These are phyloP conservation scores for Serendipita vermifera DNA, from an alignment of 768 basidiomycete species.

Conservation along the genomic window DNA sequence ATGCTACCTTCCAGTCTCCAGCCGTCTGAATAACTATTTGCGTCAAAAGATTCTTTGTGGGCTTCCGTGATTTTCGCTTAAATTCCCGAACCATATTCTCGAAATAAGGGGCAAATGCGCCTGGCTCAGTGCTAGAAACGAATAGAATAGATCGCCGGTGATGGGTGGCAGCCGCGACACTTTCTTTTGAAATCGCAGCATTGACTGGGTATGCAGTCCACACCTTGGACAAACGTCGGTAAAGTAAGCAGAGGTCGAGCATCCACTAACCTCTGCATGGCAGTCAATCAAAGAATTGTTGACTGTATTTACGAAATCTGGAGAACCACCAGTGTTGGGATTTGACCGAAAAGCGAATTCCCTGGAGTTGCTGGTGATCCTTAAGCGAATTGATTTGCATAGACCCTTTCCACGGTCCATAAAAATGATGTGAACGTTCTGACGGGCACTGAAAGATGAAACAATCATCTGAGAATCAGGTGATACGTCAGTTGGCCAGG, in stretches of 20 bases:
- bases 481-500: background rate
- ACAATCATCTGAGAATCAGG: conserved; percentile 20
- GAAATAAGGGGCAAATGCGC: conserved; percentile 32
- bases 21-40: conserved; percentile 23
- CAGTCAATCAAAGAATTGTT: conserved; percentile 45
- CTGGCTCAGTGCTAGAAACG: conserved; percentile 29
- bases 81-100: conserved; percentile 33
- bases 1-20: conserved; percentile 12
- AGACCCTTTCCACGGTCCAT: conserved; percentile 25
- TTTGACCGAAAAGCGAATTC: conserved; percentile 1
- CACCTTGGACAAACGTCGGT: conserved; percentile 27
- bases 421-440: conserved; percentile 31
- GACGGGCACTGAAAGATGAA: conserved; percentile 35
- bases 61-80: conserved; percentile 40
- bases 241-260: no score
- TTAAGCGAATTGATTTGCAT: conserved; percentile 33
- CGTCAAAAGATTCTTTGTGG: conserved; percentile 33
- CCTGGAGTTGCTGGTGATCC: conserved; percentile 36
- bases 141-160: conserved; percentile 30
- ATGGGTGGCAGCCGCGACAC: conserved; percentile 16
- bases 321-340: background rate
- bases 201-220: conserved; percentile 51
- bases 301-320: conserved; percentile 12
- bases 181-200: conserved; percentile 37
- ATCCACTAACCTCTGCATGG: conserved; percentile 25